Base-by-base conservation (phyloP, 495 filamentous ascomycete species). In the Parathielavia hyrcaniae region DNA sequence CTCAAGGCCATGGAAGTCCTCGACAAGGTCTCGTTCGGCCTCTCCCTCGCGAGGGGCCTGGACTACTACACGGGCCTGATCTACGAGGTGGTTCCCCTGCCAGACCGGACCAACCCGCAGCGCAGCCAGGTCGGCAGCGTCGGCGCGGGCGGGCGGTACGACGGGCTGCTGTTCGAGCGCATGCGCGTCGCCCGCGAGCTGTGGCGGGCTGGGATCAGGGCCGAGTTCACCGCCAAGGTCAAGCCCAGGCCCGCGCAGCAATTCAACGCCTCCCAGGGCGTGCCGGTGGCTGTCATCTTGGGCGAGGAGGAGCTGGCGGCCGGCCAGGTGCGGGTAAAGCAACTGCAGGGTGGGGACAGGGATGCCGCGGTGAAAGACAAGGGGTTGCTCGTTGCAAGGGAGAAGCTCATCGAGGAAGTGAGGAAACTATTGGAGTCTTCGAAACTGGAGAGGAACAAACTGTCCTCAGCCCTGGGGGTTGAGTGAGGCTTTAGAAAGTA, bases 41-140 rank as follows among this genome's bases (percentile, higher is more conserved):
- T 93, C 62, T 85, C 81, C 32, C 80, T 95, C 41, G 90, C 90
- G 17, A 83, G 89, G 57, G 89, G 90, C 32, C 79, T 97, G 35
- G 91, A 96, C 69, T 97, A 97, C 73, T 96, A 97, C 73, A 95
- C 91, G 4, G 89, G 90, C 49, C 76, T 95, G 53, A 96, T 97
- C 70, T 96, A 87, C 75, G 91, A 96, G 70, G 84, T 95, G 22
- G 67, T 74, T 34, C 70, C 71, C 50, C 4, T 23, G 7, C 23
- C 30, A 10, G 77, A 84, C 61, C 47, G 48, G 8, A 59, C 66
- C 36, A 50, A 40, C 12, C 38, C 19, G 13, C 47, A 51, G 39
- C 48, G 53, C 20, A 50, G n/a, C 12, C 61, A 60, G 23, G 59
- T 67, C 16, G 90, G 90, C 49, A 89, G 84, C 66, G 83, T 96